Percentiles rank a stretch among this genome's conserved stretches.
phyloP scores from a whole-genome alignment of 2,329 filamentous ascomycete species.

The Colletotrichum graminicola region DNA sequence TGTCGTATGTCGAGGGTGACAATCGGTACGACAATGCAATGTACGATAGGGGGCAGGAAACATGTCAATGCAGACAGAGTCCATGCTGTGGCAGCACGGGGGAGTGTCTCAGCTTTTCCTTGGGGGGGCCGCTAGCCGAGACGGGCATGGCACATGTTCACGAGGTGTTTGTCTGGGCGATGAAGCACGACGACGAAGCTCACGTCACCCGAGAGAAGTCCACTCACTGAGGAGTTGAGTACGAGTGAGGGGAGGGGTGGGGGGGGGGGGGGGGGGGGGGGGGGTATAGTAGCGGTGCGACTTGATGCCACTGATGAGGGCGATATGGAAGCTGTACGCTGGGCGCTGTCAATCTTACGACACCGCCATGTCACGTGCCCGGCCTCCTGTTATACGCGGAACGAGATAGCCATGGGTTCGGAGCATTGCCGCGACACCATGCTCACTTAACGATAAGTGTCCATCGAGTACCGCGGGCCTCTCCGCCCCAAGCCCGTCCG shows the following conservation, averaged over 20 bases:
- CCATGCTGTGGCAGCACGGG: slow-evolving; percentile 14
- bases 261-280: too few species aligned
- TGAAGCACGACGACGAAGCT: background rate
- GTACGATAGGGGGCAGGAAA: background rate
- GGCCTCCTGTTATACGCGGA: too few species aligned
- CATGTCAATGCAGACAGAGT: background rate
- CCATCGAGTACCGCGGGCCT: too few species aligned
- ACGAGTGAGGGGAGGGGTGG: background rate
- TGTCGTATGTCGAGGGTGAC: background rate
- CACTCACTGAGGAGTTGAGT: background rate
- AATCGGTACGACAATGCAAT: background rate
- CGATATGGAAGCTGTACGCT: too few species aligned
- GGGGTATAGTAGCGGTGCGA: too few species aligned
- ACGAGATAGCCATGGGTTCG: too few species aligned
- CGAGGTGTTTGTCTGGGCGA: slow-evolving; percentile 8
- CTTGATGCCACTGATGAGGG: too few species aligned
- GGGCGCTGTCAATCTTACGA: too few species aligned
- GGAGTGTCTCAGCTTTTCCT: slow-evolving; percentile 20
- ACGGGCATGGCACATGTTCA: slow-evolving; percentile 23
- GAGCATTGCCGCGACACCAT: too few species aligned
- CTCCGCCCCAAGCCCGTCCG: too few species aligned
- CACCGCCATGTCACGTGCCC: too few species aligned
- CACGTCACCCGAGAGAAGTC: slow-evolving; percentile 3
- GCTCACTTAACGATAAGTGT: too few species aligned
- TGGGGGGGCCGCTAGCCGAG: slow-evolving; percentile 1